These are phyloP conservation scores for Xylaria polymorpha DNA, from an alignment of 2,329 filamentous ascomycete genomes.

Conservation along the genomic window DNA sequence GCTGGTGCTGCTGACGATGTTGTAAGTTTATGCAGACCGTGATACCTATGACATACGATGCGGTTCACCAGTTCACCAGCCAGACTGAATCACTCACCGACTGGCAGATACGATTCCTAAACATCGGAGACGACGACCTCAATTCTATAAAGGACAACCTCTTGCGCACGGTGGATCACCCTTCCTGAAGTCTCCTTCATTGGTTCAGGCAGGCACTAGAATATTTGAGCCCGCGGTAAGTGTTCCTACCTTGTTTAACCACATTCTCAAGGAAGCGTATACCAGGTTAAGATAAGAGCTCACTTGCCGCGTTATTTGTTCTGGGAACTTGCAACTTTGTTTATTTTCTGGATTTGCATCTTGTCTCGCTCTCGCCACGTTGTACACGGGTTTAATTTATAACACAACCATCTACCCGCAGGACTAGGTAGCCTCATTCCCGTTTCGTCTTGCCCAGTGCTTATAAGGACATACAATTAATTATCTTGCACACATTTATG, in stretches of 20 bases:
- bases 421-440: neutral
- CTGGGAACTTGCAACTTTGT: constrained; percentile 15
- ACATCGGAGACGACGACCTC: constrained; percentile 69
- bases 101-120: constrained; percentile 72
- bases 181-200: constrained; percentile 39
- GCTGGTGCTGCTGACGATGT: constrained; percentile 74
- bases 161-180: constrained; percentile 60
- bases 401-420: constrained; percentile 28
- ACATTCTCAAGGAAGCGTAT: constrained; percentile 7
- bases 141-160: constrained; percentile 69
- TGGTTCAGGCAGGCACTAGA: neutral
- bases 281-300: neutral
- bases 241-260: constrained; percentile 13
- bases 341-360: constrained; percentile 3
- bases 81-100: constrained; percentile 22
- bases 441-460: constrained; percentile 1
- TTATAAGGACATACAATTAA: constrained; percentile 28
- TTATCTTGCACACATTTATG: constrained; percentile 38
- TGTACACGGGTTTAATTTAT: neutral
- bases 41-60: constrained; percentile 15
- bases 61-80: constrained; percentile 3
- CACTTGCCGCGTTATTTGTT: constrained; percentile 4
- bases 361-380: neutral
- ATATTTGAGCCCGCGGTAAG: neutral
- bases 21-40: constrained; percentile 61